Evolutionary conservation across 306 rosid genomes (phyloP).

Genomic region (Cucumis melo): DNA sequence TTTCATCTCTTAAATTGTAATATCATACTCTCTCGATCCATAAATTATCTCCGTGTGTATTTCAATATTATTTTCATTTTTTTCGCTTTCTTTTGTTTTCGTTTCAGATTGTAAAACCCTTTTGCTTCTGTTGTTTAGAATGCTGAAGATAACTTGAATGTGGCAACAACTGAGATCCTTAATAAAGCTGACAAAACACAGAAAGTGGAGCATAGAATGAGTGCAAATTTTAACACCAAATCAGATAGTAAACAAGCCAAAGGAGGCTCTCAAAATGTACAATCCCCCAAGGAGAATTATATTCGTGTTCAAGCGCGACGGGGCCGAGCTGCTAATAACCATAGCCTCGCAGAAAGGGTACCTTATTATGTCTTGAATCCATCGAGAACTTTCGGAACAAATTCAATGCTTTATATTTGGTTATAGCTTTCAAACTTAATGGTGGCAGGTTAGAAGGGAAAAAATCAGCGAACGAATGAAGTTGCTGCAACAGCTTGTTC

Average conservation of each 20-base stretch:
- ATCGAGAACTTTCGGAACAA: background rate
- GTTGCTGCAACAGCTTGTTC: constrained; percentile 93
- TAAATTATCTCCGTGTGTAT: no score
- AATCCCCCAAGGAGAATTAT: constrained; percentile 61
- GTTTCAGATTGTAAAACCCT: background rate
- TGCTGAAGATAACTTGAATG: constrained; percentile 39
- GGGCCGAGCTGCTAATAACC: constrained; percentile 91
- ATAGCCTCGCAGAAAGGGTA: constrained; percentile 97
- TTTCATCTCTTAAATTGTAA: no score
- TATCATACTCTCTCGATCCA: no score
- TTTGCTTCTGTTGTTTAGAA: constrained; percentile 25
- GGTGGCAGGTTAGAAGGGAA: constrained; percentile 78
- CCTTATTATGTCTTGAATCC: constrained; percentile 10
- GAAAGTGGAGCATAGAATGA: constrained; percentile 32
- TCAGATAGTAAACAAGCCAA: constrained; percentile 52
- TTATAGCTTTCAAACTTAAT: background rate
- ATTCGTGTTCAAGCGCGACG: constrained; percentile 90
- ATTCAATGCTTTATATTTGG: background rate
- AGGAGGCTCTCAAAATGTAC: constrained; percentile 58
- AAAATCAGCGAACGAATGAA: constrained; percentile 92
- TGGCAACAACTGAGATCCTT: constrained; percentile 25
- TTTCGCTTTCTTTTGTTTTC: no score
- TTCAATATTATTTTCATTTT: no score
- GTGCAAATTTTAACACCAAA: constrained; percentile 42
- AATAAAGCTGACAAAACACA: constrained; percentile 54